Percentiles rank a stretch among this genome's conserved stretches.
Evolutionary conservation across 2,329 filamentous ascomycete species (phyloP).

Genomic region (Ilyonectria destructans): DNA sequence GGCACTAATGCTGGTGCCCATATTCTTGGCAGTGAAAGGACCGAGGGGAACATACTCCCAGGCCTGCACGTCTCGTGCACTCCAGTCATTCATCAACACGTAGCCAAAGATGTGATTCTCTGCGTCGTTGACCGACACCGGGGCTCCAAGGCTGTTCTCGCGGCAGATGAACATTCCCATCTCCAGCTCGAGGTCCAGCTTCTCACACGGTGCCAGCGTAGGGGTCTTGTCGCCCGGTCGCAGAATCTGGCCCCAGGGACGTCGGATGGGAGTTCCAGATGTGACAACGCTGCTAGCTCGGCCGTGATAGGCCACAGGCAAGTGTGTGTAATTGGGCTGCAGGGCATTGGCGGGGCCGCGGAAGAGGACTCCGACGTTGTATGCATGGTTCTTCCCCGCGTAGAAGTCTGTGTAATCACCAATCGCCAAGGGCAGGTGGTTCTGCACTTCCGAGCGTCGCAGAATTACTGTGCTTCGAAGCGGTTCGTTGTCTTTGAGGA

Average conservation of each 20-base stretch:
- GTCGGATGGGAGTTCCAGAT: slow-evolving; percentile 80
- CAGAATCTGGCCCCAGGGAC: slow-evolving; percentile 83
- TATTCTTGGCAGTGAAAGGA: slow-evolving; percentile 75
- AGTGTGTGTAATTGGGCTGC: slow-evolving; percentile 85
- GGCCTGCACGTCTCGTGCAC: slow-evolving; percentile 73
- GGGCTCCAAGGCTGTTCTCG: slow-evolving; percentile 77
- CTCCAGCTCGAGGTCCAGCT: slow-evolving; percentile 85
- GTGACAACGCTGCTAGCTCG: slow-evolving; percentile 83
- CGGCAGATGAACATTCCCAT: slow-evolving; percentile 82
- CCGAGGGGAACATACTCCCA: slow-evolving; percentile 76
- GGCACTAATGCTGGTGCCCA: slow-evolving; percentile 73
- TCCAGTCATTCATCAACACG: slow-evolving; percentile 78
- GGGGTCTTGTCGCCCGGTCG: slow-evolving; percentile 59
- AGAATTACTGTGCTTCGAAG: slow-evolving; percentile 52
- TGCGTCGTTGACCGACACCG: slow-evolving; percentile 77
- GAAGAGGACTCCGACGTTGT: slow-evolving; percentile 79
- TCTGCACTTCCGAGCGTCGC: slow-evolving; percentile 66
- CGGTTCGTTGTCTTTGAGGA: slow-evolving; percentile 56
- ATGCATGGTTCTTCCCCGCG: slow-evolving; percentile 84
- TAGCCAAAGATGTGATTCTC: slow-evolving; percentile 81
- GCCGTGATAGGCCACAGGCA: slow-evolving; percentile 88
- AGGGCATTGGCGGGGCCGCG: slow-evolving; percentile 81
- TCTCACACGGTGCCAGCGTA: slow-evolving; percentile 72
- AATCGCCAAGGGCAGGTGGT: slow-evolving; percentile 82
- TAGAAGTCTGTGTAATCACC: slow-evolving; percentile 92